Evolutionary conservation across 176 grass and related monocot genomes (phyloP).

Genomic region (Typha latifolia): DNA sequence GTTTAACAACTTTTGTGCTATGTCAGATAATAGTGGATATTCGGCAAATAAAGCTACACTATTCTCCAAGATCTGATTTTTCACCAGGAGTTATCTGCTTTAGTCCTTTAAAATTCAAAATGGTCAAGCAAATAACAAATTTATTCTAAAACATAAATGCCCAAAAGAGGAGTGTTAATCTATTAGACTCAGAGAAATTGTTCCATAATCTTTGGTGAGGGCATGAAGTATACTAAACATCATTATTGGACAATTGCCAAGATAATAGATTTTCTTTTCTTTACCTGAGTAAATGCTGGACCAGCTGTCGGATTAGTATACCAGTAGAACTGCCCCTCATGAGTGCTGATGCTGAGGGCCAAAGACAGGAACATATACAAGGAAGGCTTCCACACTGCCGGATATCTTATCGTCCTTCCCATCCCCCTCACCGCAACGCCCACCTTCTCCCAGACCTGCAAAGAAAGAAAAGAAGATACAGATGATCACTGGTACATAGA

Average conservation of each 20-base stretch:
- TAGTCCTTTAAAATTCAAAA: too few species aligned
- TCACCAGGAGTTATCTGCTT: too few species aligned
- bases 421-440: constrained; percentile 45
- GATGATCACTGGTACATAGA: constrained; percentile 3
- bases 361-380: constrained; percentile 76
- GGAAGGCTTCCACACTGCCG: constrained; percentile 80
- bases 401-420: constrained; percentile 53
- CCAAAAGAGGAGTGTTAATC: too few species aligned
- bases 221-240: not conserved
- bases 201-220: too few species aligned
- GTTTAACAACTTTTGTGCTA: too few species aligned
- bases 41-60: too few species aligned
- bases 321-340: constrained; percentile 92
- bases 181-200: too few species aligned
- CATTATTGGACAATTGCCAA: not conserved
- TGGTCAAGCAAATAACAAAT: too few species aligned
- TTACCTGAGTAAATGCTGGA: constrained; percentile 86
- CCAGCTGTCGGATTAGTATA: constrained; percentile 70
- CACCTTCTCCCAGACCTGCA: constrained; percentile 54
- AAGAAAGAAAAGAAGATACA: not conserved
- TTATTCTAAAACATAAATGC: too few species aligned
- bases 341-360: constrained; percentile 81
- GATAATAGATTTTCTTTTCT: not conserved
- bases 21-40: too few species aligned
- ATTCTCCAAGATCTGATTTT: too few species aligned